Evolutionary conservation across 2,329 filamentous ascomycete genomes (phyloP), one percentile per base, ranked within the genome.

Genomic region (Fusarium sp.): DNA sequence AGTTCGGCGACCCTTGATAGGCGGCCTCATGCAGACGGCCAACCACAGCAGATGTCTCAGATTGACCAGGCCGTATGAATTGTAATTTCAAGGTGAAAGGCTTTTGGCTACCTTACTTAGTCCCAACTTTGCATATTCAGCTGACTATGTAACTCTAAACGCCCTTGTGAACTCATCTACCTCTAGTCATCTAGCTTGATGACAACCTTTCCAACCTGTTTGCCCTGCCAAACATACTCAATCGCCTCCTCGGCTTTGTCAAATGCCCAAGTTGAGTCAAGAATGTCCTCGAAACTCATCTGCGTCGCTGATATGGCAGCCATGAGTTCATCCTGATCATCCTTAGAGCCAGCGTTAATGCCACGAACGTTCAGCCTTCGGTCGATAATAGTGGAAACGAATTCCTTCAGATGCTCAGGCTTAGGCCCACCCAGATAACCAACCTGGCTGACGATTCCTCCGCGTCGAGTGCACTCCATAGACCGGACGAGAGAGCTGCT

Each of bases 191-290:
- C 38, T 16, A 66, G 31, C 31, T 56, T 54, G 15, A 77, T 69
- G 13, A 82, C 77, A 46, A 83, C 64, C 70, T 84, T 83, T 16
- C 81, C 81, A 53, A 84, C 73, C 59, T 83, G 80, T n/a, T 75
- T 79, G 0, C 81, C 81, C 66, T 81, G 73, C 78, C 79, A 83
- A 20, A 83, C 60, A 68, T 78, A 80, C 48, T 81, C 72, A 35
- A 83, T 66, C 0, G 82, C 81, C 52, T 82, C 80, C 9, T 81
- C 79, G 0, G 80, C 77, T 54, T 82, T 60, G 3, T 81, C 77
- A 59, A 83, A 84, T 2, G 75, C 50, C 20, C 74, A 81, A 2
- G 78, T 70, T 3, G 61, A 73, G 63, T 83, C 80, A 24, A 83
- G 77, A 13, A 82, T 75, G 57, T 82, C 79, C 39, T 78, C 75